Conservation (phyloP, 2,329 filamentous ascomycete species). For the Zymoseptoria pseudotritici region DNA sequence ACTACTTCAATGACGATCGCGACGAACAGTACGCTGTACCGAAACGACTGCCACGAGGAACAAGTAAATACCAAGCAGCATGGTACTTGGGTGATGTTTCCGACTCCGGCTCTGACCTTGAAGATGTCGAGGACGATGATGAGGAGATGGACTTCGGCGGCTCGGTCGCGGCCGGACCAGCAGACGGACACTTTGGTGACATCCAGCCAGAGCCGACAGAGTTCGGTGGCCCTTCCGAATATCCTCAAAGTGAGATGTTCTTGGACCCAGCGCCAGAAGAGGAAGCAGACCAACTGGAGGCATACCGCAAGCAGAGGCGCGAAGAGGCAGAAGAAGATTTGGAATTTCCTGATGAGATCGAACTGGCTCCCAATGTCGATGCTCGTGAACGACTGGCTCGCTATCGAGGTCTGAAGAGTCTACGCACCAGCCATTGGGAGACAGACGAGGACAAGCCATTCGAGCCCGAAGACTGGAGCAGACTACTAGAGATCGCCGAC, state of each 20-base stretch:
- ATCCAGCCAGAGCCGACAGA: conserved; percentile 49
- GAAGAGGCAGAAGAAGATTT: conserved; percentile 81
- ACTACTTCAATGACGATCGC: conserved; percentile 93
- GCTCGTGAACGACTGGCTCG: conserved; percentile 77
- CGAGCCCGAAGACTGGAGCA: conserved; percentile 83
- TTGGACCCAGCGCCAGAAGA: conserved; percentile 71
- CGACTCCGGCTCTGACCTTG: conserved; percentile 77
- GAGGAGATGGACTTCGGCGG: conserved; percentile 45
- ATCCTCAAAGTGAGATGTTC: conserved; percentile 90
- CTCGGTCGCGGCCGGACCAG: conserved; percentile 55
- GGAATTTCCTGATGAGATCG: conserved; percentile 96
- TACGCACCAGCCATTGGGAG: conserved; percentile 83
- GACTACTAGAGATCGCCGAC: conserved; percentile 79
- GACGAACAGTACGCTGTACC: conserved; percentile 53
- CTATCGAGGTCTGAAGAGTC: conserved; percentile 86
- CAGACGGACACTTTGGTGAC: conserved; percentile 60
- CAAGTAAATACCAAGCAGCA: conserved; percentile 86
- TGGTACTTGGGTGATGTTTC: conserved; percentile 85
- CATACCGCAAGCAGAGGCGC: conserved; percentile 69
- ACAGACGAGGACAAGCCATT: conserved; percentile 77
- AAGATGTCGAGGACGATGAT: conserved; percentile 54
- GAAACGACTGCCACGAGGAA: conserved; percentile 78
- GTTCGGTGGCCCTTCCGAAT: conserved; percentile 69
- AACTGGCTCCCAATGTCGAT: conserved; percentile 78
- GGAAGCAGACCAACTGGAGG: conserved; percentile 71